Percentiles rank a stretch among this genome's conserved stretches.
phyloP scores from a whole-genome alignment of 2,329 filamentous ascomycete species.

The Botrytis aclada region DNA sequence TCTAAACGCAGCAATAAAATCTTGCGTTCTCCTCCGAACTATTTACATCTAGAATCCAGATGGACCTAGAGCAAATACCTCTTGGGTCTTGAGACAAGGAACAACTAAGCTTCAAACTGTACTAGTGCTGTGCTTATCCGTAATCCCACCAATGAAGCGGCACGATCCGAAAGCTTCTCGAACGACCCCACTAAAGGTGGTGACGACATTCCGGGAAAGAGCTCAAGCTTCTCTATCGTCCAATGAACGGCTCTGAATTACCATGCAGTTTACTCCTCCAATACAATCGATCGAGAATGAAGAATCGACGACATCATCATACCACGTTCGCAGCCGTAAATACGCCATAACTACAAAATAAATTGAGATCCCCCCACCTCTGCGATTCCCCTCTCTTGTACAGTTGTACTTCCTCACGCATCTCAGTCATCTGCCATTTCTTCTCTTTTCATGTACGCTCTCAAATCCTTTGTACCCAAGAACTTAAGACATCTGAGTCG shows the following conservation, averaged over 20 bases:
- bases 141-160: background rate
- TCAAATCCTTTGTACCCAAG: constrained; percentile 1
- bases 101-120: background rate
- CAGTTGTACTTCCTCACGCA: background rate
- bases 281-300: background rate
- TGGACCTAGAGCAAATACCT: background rate
- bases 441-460: constrained; percentile 17
- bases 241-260: constrained; percentile 12
- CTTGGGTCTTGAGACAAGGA: background rate
- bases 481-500: constrained; percentile 15
- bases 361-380: constrained; percentile 1
- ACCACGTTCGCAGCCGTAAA: background rate
- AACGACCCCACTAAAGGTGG: background rate
- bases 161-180: background rate
- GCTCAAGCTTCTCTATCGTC: background rate
- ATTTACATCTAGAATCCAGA: background rate
- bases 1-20: background rate
- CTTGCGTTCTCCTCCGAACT: background rate
- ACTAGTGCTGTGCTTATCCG: background rate
- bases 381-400: background rate
- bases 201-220: background rate
- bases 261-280: background rate
- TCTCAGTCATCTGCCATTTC: background rate
- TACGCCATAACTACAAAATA: background rate
- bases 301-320: constrained; percentile 11